Percentiles rank a stretch among this genome's conserved stretches.
These are phyloP conservation scores for Eimeria brunetti DNA, from an alignment of 169 alveolate genomes.

Conservation along the genomic window DNA sequence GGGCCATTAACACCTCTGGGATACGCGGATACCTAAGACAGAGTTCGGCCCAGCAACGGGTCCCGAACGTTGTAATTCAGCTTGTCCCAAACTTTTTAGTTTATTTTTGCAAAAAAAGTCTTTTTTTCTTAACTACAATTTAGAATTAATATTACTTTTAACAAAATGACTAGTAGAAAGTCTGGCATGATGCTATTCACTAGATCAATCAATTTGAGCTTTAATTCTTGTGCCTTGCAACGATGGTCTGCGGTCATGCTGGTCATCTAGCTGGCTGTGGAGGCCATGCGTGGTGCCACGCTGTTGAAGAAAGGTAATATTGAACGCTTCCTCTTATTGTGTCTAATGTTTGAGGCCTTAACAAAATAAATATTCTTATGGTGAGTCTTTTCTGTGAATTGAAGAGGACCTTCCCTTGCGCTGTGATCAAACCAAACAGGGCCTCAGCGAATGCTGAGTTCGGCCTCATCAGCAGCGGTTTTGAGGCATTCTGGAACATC, in stretches of 20 bases:
- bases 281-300: not conserved
- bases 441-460: not conserved
- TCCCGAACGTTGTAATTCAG: not conserved
- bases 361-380: not conserved
- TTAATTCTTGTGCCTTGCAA: not conserved
- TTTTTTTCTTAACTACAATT: too few species aligned
- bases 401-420: not conserved
- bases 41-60: not conserved
- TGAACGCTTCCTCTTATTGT: not conserved
- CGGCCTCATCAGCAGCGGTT: not conserved
- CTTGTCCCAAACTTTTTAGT: not conserved
- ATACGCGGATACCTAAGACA: not conserved
- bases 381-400: not conserved
- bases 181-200: not conserved
- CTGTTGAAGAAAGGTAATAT: not conserved
- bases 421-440: conserved; percentile 12
- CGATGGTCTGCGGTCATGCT: not conserved
- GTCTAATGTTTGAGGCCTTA: not conserved
- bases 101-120: too few species aligned
- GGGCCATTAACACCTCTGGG: not conserved
- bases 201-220: not conserved
- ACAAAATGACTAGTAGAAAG: too few species aligned
- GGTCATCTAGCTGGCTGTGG: conserved; percentile 26
- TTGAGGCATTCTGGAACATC: not conserved
- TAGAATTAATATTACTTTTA: too few species aligned